Conservation (phyloP, 345 rosid species). For the Geranium brycei region DNA sequence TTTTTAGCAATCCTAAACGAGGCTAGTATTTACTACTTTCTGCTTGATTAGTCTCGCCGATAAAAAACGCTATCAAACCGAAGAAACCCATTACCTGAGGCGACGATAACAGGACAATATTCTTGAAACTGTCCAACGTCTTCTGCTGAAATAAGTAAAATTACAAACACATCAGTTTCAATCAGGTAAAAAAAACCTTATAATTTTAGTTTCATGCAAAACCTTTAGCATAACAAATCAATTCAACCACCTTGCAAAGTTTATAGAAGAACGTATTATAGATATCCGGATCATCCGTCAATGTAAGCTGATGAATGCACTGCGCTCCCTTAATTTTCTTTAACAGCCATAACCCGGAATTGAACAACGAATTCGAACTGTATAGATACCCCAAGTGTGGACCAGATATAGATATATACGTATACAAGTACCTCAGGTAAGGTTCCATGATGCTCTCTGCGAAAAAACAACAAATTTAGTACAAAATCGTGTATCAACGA, state of each 20-base stretch:
- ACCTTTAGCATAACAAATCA: background rate
- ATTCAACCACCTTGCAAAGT: constrained; percentile 57
- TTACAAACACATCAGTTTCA: background rate
- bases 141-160: constrained; percentile 50
- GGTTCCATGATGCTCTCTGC: constrained; percentile 90
- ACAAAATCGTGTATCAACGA: background rate
- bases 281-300: constrained; percentile 80
- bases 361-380: constrained; percentile 84
- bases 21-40: too few species aligned
- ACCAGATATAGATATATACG: constrained; percentile 80
- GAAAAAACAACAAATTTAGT: constrained; percentile 4
- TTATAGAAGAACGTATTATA: constrained; percentile 61
- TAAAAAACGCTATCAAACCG: too few species aligned
- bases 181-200: background rate
- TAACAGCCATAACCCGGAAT: constrained; percentile 86
- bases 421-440: constrained; percentile 46
- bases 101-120: constrained; percentile 66
- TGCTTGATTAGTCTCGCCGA: too few species aligned
- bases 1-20: too few species aligned
- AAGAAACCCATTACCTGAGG: constrained; percentile 57
- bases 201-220: background rate
- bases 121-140: constrained; percentile 67
- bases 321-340: constrained; percentile 79
- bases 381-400: constrained; percentile 93
- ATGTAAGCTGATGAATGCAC: constrained; percentile 94